A percentile compares a stretch with the other conserved stretches of the same genome.
Conservation (phyloP, 2,329 filamentous ascomycete genomes). For the Xylariaceae sp. region DNA sequence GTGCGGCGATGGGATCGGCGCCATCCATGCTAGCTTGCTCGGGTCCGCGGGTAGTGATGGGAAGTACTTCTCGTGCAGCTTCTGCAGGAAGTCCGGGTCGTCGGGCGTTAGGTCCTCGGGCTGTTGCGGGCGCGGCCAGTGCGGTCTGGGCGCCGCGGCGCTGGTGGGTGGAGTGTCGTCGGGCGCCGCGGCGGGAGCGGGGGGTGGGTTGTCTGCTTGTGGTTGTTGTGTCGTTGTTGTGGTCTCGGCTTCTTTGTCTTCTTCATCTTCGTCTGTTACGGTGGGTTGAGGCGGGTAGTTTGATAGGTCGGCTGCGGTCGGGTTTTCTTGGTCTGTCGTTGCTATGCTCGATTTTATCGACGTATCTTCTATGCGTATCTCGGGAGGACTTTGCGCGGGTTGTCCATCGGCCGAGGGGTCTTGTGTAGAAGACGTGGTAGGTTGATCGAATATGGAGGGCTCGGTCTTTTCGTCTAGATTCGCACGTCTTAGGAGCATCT, state of each 20-base stretch:
- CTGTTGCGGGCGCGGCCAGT: slow-evolving; percentile 61
- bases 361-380: slow-evolving; percentile 32
- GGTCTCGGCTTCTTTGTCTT: slow-evolving; percentile 4
- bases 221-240: slow-evolving; percentile 4
- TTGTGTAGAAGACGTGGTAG: slow-evolving; percentile 17
- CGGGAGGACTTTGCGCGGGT: slow-evolving; percentile 13
- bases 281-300: slow-evolving; percentile 16
- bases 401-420: slow-evolving; percentile 6
- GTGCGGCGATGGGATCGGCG: slow-evolving; percentile 66
- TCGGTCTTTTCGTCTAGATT: slow-evolving; percentile 68
- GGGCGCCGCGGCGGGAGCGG: slow-evolving; percentile 17
- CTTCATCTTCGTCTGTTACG: slow-evolving; percentile 21
- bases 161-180: slow-evolving; percentile 11
- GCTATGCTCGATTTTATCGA: slow-evolving; percentile 7
- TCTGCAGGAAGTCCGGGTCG: slow-evolving; percentile 79
- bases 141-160: slow-evolving; percentile 42
- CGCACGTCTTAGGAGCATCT: slow-evolving; percentile 75
- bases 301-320: not conserved
- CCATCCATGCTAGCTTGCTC: slow-evolving; percentile 87
- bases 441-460: slow-evolving; percentile 47
- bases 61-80: slow-evolving; percentile 92
- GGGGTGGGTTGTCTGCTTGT: slow-evolving; percentile 13
- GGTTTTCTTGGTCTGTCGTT: not conserved
- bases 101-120: slow-evolving; percentile 78
- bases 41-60: slow-evolving; percentile 84